A percentile compares a stretch with the other conserved stretches of the same genome.
Conservation (phyloP, 2,329 filamentous ascomycete species). For the Botrytis elliptica region DNA sequence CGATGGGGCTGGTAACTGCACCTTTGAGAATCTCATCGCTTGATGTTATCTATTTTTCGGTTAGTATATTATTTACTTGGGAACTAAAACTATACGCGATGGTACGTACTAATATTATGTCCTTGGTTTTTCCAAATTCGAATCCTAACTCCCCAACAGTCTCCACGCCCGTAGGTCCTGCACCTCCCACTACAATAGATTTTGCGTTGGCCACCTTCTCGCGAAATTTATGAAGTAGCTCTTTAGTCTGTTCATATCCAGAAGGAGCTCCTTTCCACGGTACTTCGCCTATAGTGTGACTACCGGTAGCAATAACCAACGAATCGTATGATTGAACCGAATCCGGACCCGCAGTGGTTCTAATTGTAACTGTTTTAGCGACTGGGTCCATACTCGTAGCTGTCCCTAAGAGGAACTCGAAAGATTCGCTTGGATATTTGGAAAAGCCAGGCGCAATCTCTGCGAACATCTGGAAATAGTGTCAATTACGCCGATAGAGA, state of each 20-base stretch:
- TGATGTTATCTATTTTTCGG: slow-evolving; percentile 28
- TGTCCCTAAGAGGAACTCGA: slow-evolving; percentile 53
- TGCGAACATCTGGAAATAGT: slow-evolving; percentile 38
- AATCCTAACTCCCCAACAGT: slow-evolving; percentile 33
- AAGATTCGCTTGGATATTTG: slow-evolving; percentile 47
- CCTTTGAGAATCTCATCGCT: slow-evolving; percentile 28
- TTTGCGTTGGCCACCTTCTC: slow-evolving; percentile 32
- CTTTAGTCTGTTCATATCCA: slow-evolving; percentile 38
- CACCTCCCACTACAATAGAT: slow-evolving; percentile 39
- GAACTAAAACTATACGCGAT: not conserved
- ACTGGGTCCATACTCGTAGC: slow-evolving; percentile 47
- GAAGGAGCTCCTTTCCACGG: slow-evolving; percentile 47
- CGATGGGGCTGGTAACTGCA: slow-evolving; percentile 24
- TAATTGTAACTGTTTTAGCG: slow-evolving; percentile 46
- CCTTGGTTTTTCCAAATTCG: slow-evolving; percentile 34
- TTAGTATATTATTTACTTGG: not conserved
- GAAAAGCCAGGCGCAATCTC: slow-evolving; percentile 47
- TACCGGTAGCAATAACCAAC: slow-evolving; percentile 56
- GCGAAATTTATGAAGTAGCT: slow-evolving; percentile 31
- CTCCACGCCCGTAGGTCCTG: slow-evolving; percentile 41
- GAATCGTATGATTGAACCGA: slow-evolving; percentile 48
- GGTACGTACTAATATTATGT: slow-evolving; percentile 31
- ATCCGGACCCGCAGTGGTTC: slow-evolving; percentile 37
- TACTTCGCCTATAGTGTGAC: slow-evolving; percentile 44
- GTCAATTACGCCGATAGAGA: not conserved